Evolutionary conservation across 1,284 basidiomycete genomes (phyloP).

Genomic region (Kwoniella shivajii): DNA sequence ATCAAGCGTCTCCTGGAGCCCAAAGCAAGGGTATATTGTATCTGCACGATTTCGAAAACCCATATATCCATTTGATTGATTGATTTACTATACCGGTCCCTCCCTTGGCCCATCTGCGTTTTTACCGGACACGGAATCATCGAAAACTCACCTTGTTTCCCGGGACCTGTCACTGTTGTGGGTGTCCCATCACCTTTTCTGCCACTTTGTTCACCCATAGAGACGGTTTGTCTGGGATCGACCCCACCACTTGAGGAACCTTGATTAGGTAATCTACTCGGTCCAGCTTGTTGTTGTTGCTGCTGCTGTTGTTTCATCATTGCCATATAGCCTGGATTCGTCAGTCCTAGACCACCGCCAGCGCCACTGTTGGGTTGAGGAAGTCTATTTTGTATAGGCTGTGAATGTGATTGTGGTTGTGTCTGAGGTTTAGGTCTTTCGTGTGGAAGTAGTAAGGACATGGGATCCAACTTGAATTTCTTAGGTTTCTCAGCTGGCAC

Average conservation of each 20-base stretch:
- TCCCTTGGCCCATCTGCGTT: too few species aligned
- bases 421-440: conserved; percentile 33
- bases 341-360: too few species aligned
- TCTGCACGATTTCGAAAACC: too few species aligned
- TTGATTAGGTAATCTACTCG: conserved; percentile 8
- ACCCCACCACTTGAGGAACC: neutral
- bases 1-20: too few species aligned
- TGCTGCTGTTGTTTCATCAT: neutral
- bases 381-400: neutral
- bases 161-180: neutral
- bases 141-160: conserved; percentile 13
- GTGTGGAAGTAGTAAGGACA: conserved; percentile 51
- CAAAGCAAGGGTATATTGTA: too few species aligned
- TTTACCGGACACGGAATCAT: too few species aligned
- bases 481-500: conserved; percentile 14
- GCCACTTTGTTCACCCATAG: conserved; percentile 31
- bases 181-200: conserved; percentile 12
- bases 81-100: too few species aligned
- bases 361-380: too few species aligned
- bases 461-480: conserved; percentile 53
- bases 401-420: conserved; percentile 1
- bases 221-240: conserved; percentile 17
- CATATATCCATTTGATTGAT: too few species aligned
- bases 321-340: conserved; percentile 4
- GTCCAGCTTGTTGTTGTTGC: conserved; percentile 2